These are phyloP conservation scores for Phytopythium oedochilum DNA, from an alignment of 352 stramenopile genomes.

Conservation along the genomic window DNA sequence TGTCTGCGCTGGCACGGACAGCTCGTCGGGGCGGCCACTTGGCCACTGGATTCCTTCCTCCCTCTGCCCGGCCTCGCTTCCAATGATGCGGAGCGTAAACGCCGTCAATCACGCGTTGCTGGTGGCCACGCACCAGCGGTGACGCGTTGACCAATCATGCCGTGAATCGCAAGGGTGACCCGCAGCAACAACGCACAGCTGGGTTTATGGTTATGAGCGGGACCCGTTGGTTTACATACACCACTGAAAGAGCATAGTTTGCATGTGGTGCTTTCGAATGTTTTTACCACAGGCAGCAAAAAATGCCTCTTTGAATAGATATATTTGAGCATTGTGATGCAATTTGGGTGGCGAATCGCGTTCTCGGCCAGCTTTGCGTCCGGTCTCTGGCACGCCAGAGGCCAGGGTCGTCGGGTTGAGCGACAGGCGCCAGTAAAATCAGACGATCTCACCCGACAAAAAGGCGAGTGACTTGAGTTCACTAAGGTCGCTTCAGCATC, in stretches of 20 bases:
- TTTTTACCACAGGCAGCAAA: too few species aligned
- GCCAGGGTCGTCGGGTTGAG: background rate
- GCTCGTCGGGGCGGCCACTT: too few species aligned
- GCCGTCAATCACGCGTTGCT: background rate
- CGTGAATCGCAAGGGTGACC: conserved; percentile 17
- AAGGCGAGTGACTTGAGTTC: background rate
- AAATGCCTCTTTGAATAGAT: background rate
- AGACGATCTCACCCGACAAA: conserved; percentile 6
- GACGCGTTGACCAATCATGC: conserved; percentile 10
- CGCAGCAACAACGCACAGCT: background rate
- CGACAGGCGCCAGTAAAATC: background rate
- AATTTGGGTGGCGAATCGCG: too few species aligned
- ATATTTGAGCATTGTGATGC: background rate
- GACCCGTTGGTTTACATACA: conserved; percentile 1
- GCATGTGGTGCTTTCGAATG: background rate
- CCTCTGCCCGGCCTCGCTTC: background rate
- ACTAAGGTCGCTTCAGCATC: background rate
- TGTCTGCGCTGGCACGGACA: too few species aligned
- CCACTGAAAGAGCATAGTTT: background rate
- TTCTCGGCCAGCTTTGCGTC: too few species aligned
- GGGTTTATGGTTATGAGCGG: background rate
- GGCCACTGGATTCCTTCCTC: background rate
- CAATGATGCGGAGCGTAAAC: conserved; percentile 1
- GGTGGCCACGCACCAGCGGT: background rate
- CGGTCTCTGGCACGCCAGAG: background rate